Evolutionary conservation across 108 stramenopile genomes (phyloP), one percentile per base, ranked within the genome.

Genomic region (Skeletonema grethae): DNA sequence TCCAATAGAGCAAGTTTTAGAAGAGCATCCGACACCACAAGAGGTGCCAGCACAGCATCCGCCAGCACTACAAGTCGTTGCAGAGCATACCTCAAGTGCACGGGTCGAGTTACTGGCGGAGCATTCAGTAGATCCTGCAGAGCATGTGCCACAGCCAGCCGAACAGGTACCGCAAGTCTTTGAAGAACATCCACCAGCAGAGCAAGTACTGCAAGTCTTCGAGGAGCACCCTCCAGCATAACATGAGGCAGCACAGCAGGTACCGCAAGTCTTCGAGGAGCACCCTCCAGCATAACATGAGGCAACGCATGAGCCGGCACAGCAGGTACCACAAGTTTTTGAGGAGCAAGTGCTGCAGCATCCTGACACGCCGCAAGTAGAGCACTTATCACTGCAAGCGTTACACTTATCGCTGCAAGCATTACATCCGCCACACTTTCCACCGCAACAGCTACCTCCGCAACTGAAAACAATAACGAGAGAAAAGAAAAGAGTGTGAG

Each of bases 361-460:
- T 11, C 39, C 63, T 6, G 63, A 34, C 8, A 34, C 63, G 62
- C 31, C 25, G n/a, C 58, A 20, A 18, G 32, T 38, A 64, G 16
- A 8, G 0, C 70, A 63, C 18, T 31, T 45, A 25, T 13, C 63
- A 41, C 31, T 30, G 18, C 61, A 22, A 10, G 35, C 63, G 38
- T 62, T 12, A 29, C 70, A 64, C 34, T 32, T 50, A 34, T 28
- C 32, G 41, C 55, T 65, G 57, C 73, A 74, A 12, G 48, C 56
- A 30, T 13, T 65, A 36, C 46, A 65, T 0, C 60, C 41, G 29
- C 71, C 71, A 16, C 57, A 65, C 9, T 30, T 32, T 7, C 63
- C 64, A 30, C 71, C 62, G 45, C 61, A 70, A 10, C 36, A 16
- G 18, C 2, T 3, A 25, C 34, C 34, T 34, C 34, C 34, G 43